Base-by-base conservation (phyloP, 192 early-diverging fungal species). In the Entomortierella parvispora region DNA sequence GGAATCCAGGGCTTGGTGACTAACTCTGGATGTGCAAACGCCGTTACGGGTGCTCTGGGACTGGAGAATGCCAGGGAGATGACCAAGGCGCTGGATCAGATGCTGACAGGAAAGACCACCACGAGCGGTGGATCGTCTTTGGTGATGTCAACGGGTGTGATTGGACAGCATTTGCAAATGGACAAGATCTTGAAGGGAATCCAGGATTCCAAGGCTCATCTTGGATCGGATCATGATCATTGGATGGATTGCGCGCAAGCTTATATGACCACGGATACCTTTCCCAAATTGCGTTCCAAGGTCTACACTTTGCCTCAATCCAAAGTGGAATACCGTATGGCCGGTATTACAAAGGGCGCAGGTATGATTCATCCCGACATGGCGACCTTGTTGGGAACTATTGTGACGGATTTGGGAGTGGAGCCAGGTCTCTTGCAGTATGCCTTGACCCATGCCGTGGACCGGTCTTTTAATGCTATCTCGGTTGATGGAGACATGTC, bases 331-430 rank as follows among this genome's bases (percentile, higher is more conserved):
- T 95, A 91, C 59, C 79, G 89, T n/a, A 90, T 99, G 86, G 95
- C 96, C 0, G 97, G 97, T 18, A 96, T 96, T 80, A 90, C 90
- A 22, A 99, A 99, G 83, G 97, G 97, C 37, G 97, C 97, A 5
- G 97, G 97, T 11, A 97, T 97, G 97, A 97, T 99, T 58, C 97
- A 99, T 72, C 97, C 97, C 12, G 95, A 97, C 81, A 99, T 99
- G 97, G 97, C 96, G 15, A 99, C 97, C 8, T 81, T 99, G 67
- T 84, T 99, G 37, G 90, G 90, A 9, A 89, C 91, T 17, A 83
- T 97, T 14, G 93, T 94, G 51, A 99, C 97, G 1, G 97, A 99
- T 80, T 84, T 88, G 8, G 66, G 85, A 12, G 82, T 99, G 9
- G 69, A 85, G 2, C 84, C 89, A 26, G 45, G 61, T n/a, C 81